These are phyloP conservation scores for Cydonia oblonga DNA, from an alignment of 331 rosid genomes.

Conservation along the genomic window DNA sequence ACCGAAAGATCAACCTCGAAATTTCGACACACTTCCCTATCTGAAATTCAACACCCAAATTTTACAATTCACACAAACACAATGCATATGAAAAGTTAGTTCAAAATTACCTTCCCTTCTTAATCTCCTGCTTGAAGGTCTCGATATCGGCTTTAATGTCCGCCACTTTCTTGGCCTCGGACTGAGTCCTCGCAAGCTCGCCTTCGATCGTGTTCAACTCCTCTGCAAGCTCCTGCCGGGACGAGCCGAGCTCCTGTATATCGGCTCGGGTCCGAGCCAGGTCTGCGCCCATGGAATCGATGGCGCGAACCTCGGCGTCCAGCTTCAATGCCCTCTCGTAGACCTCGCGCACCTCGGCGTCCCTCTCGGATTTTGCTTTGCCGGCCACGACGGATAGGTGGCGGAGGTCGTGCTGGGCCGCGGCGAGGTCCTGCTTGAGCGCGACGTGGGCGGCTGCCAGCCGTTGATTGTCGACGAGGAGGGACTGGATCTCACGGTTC, in stretches of 20 bases:
- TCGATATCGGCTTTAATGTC: constrained; percentile 46
- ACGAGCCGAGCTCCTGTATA: constrained; percentile 28
- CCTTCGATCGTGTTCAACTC: constrained; percentile 37
- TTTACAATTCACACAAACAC: not conserved
- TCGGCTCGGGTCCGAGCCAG: constrained; percentile 48
- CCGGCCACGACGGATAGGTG: constrained; percentile 39
- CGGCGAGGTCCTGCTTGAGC: constrained; percentile 69
- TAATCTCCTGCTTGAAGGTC: constrained; percentile 45
- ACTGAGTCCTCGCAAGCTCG: constrained; percentile 29
- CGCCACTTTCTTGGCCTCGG: constrained; percentile 31
- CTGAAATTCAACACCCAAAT: not conserved
- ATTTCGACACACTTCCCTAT: too few relatives aligned
- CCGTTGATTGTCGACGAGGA: constrained; percentile 68
- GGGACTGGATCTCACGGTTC: constrained; percentile 64
- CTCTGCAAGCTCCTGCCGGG: constrained; percentile 36
- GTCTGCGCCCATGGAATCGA: constrained; percentile 45
- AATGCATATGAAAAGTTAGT: too few relatives aligned
- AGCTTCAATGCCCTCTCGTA: constrained; percentile 58
- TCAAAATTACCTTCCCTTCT: constrained; percentile 63
- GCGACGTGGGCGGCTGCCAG: constrained; percentile 77
- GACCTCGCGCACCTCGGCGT: constrained; percentile 57
- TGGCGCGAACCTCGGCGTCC: constrained; percentile 58
- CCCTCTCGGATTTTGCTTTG: constrained; percentile 48
- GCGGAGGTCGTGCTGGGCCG: constrained; percentile 51
- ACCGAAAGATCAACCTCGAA: too few relatives aligned